These are phyloP conservation scores for Xylariaceae sp. DNA, from an alignment of 2,329 filamentous ascomycete genomes.

Conservation along the genomic window DNA sequence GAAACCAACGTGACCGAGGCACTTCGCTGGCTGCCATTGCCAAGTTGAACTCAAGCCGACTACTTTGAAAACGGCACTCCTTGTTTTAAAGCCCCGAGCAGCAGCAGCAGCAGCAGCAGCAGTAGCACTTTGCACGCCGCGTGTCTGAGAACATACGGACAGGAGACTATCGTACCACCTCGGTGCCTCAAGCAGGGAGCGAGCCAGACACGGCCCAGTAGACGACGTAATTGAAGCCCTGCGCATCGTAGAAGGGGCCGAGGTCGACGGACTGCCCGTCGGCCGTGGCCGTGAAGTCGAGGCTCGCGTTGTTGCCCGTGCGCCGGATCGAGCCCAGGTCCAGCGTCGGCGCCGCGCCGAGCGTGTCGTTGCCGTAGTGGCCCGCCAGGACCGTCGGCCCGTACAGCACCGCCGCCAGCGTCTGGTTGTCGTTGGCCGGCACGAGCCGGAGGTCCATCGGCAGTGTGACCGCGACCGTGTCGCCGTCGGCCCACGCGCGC, in stretches of 20 bases:
- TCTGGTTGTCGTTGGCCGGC: constrained; percentile 38
- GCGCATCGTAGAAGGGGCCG: constrained; percentile 33
- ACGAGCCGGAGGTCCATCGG: constrained; percentile 37
- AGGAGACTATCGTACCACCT: too few species aligned
- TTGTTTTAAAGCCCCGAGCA: too few species aligned
- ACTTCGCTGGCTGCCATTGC: too few species aligned
- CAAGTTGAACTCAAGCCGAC: too few species aligned
- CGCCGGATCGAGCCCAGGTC: constrained; percentile 22
- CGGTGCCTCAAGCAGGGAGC: constrained; percentile 5
- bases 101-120: too few species aligned
- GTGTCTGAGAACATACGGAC: too few species aligned
- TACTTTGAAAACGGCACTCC: too few species aligned
- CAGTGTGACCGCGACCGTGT: constrained; percentile 34
- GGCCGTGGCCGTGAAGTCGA: constrained; percentile 28
- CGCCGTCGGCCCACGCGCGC: constrained; percentile 34
- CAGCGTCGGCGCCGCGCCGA: constrained; percentile 23
- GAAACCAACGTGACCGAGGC: too few species aligned
- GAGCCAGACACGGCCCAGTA: constrained; percentile 28
- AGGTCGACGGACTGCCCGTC: constrained; percentile 23
- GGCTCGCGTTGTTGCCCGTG: constrained; percentile 8
- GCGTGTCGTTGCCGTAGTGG: constrained; percentile 31
- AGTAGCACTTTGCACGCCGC: too few species aligned
- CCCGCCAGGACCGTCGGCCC: constrained; percentile 38
- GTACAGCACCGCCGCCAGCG: constrained; percentile 37
- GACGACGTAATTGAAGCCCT: constrained; percentile 34